Conservation (phyloP, 2,329 filamentous ascomycete genomes). For the Clonostachys solani region DNA sequence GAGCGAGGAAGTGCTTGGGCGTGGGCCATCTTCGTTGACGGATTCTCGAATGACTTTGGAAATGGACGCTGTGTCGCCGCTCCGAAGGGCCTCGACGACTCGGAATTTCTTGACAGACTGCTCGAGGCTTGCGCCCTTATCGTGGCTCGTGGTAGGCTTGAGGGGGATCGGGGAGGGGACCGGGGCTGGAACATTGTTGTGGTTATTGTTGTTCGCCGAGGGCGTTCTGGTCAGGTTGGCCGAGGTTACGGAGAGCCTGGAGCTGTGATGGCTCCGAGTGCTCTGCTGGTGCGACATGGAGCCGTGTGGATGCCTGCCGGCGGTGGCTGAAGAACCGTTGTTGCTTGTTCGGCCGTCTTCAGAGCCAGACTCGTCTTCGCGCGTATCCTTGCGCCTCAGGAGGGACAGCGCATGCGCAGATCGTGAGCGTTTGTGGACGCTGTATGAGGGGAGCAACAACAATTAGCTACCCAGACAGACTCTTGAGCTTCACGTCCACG, state of each 20-base stretch:
- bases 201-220: conserved; percentile 15
- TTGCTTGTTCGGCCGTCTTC: conserved; percentile 40
- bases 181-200: too few relatives aligned
- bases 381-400: conserved; percentile 48
- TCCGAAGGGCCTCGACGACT: conserved; percentile 87
- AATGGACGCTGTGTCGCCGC: conserved; percentile 86
- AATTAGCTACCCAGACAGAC: too few relatives aligned
- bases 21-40: conserved; percentile 37
- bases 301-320: conserved; percentile 13
- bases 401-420: conserved; percentile 47
- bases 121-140: conserved; percentile 64
- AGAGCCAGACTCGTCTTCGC: conserved; percentile 50
- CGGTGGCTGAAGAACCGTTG: conserved; percentile 11
- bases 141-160: conserved; percentile 23
- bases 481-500: too few relatives aligned
- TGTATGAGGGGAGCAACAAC: conserved; percentile 6
- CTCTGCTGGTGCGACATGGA: conserved; percentile 25
- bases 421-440: conserved; percentile 49
- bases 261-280: conserved; percentile 32
- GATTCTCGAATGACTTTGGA: conserved; percentile 77
- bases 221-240: conserved; percentile 33
- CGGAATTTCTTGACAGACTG: conserved; percentile 93
- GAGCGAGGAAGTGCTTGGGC: conserved; percentile 54
- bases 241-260: conserved; percentile 40
- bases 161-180: conserved; percentile 10